A percentile compares a stretch with the other conserved stretches of the same genome.
Evolutionary conservation across 78 protist genomes (phyloP).

Genomic region (Acrasis kona): DNA sequence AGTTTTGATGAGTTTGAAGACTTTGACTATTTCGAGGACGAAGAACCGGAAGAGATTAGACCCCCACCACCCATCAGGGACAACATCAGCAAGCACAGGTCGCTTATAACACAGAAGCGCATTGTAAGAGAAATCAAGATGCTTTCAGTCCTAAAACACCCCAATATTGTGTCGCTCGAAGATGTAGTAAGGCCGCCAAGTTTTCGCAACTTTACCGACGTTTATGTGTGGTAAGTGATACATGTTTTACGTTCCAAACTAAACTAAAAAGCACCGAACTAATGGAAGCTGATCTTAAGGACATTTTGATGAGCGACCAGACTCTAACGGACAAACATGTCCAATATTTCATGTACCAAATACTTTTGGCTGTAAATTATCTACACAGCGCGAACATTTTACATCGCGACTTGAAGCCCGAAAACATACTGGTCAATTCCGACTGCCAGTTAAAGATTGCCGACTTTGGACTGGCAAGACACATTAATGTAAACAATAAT

Average conservation of each 20-base stretch:
- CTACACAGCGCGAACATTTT: constrained; percentile 19
- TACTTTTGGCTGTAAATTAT: constrained; percentile 30
- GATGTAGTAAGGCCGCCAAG: constrained; percentile 8
- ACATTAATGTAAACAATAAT: neutral
- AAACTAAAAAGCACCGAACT: too few species aligned
- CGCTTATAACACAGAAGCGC: too few species aligned
- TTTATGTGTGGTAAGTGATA: too few species aligned
- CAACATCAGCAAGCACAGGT: too few species aligned
- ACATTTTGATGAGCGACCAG: constrained; percentile 77
- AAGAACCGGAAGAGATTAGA: too few species aligned
- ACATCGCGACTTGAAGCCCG: constrained; percentile 55
- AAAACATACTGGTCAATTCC: constrained; percentile 82
- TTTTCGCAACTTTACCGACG: constrained; percentile 30
- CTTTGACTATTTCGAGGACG: too few species aligned
- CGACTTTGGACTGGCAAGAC: constrained; percentile 59
- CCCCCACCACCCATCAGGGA: too few species aligned
- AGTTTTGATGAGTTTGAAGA: too few species aligned
- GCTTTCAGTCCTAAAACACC: constrained; percentile 30
- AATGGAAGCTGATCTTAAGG: constrained; percentile 92
- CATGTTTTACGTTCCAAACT: too few species aligned
- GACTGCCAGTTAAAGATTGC: constrained; percentile 33
- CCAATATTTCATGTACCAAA: constrained; percentile 49
- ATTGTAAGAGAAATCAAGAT: constrained; percentile 91
- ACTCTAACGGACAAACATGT: constrained; percentile 81
- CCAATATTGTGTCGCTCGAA: constrained; percentile 10